These are phyloP conservation scores for Oryza australiensis DNA, from an alignment of 176 grass and related monocot genomes.

Conservation along the genomic window DNA sequence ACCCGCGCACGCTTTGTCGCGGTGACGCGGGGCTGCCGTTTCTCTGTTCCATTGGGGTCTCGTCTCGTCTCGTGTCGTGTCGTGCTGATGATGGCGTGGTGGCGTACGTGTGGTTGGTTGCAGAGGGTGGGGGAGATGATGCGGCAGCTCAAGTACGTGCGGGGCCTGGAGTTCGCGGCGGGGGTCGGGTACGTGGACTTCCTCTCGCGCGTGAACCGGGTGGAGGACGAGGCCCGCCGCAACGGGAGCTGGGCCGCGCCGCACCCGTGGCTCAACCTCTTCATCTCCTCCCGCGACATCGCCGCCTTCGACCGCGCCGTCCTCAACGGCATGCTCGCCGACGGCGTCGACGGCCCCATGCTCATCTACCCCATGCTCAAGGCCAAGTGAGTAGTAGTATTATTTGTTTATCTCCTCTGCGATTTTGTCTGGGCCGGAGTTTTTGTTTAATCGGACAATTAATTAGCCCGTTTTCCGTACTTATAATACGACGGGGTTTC, in stretches of 20 bases:
- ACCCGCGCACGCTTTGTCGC: neutral
- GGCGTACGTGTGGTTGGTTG: neutral
- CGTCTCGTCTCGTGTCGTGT: neutral
- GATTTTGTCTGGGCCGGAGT: neutral
- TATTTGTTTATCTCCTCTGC: neutral
- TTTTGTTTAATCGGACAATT: neutral
- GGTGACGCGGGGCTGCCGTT: neutral
- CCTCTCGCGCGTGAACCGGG: conserved; percentile 74
- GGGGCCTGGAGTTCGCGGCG: conserved; percentile 71
- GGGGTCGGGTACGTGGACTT: conserved; percentile 84
- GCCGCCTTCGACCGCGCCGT: conserved; percentile 61
- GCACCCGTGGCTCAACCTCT: conserved; percentile 97
- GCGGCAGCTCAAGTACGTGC: conserved; percentile 58
- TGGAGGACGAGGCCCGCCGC: conserved; percentile 75
- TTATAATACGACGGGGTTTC: neutral
- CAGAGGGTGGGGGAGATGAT: conserved; percentile 50
- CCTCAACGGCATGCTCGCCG: conserved; percentile 59
- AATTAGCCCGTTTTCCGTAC: neutral
- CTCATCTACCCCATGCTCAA: conserved; percentile 86
- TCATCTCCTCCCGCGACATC: conserved; percentile 69
- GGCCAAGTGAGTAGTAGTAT: conserved; percentile 73
- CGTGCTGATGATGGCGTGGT: neutral
- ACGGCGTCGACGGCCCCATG: conserved; percentile 90
- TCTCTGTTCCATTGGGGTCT: neutral
- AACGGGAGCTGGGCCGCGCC: conserved; percentile 81